A percentile compares a stretch with the other conserved stretches of the same genome.
Conservation (phyloP, 306 rosid genomes). For the Medicago truncatula region MtrunA17r5.0-ANR NC_053047.1:3933001-3933500, state of each 20-base stretch:
- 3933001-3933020: too few relatives aligned
- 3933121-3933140: too few relatives aligned
- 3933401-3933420: conserved; percentile 74
- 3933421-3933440: conserved; percentile 78
- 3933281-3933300: background rate
- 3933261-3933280: background rate
- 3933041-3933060: too few relatives aligned
- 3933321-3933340: conserved; percentile 16
- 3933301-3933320: background rate
- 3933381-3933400: conserved; percentile 79
- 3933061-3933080: too few relatives aligned
- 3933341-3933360: conserved; percentile 8
- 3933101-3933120: too few relatives aligned
- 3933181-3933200: background rate
- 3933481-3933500: conserved; percentile 74
- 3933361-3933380: conserved; percentile 69
- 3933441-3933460: conserved; percentile 58
- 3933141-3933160: too few relatives aligned
- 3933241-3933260: background rate
- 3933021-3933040: too few relatives aligned
- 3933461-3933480: conserved; percentile 76
- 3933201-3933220: background rate
- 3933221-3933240: conserved; percentile 1
- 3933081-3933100: too few relatives aligned
- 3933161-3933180: background rate